Evolutionary conservation across 176 grass and related monocot genomes (phyloP), one percentile per base, ranked within the genome.

Genomic region (Hsuehochloa calcarea): DNA sequence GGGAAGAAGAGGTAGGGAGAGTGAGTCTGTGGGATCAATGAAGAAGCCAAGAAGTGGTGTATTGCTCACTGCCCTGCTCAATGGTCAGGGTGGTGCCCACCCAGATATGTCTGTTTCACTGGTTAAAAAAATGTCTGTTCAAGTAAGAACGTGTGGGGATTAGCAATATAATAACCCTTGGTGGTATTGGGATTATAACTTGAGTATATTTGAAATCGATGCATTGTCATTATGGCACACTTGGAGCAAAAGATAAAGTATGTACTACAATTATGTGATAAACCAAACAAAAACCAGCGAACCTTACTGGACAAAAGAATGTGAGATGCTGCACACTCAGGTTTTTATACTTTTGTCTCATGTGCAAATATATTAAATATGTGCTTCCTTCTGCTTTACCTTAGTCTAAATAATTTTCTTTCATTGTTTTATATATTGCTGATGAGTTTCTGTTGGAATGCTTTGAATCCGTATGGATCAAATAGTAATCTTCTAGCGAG

Each of bases 401-500:
- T 41, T 41, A 22, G 34, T 46, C 8, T 25, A 74, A 39, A 43
- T 25, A 67, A 5, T 65, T 19, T 37, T 62, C 4, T 46, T 75
- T n/a, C 10, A 19, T 11, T 39, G 25, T 64, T 68, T 19, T 82
- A 37, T 77, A 47, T 65, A 54, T 78, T 39, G 0, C 15, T 78
- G 43, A 50, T 63, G 26, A 78, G 41, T 41, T 70, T 83, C 34
- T 41, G 8, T 54, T 59, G 23, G 4, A 64, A 56, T 81, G 25
- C 46, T 74, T 56, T 58, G n/a, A 49, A 52, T 49, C 22, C 19
- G 7, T 55, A 35, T 46, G 63, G 17, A 62, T 68, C n/a, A 71
- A 86, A 80, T 75, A 25, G 67, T 72, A 61, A 72, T 50, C 10
- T 59, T 75, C 59, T 73, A 29, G 27, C 68, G 5, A 73, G 20